phyloP scores from a whole-genome alignment of 495 filamentous ascomycete genomes.

The Cryomyces minteri region DNA sequence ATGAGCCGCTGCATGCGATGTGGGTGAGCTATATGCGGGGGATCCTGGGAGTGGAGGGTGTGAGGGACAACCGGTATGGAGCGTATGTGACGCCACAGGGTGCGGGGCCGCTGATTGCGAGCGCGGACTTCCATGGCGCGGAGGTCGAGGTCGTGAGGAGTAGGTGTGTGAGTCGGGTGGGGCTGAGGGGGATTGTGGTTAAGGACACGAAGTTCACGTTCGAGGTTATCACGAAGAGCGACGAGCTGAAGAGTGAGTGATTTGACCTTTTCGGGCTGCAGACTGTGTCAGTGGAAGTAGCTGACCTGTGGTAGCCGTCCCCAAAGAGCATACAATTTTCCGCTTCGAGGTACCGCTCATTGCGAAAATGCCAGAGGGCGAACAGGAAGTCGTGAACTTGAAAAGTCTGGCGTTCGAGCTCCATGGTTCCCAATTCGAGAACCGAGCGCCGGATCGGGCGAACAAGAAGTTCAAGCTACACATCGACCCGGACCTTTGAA shows the following conservation, averaged over 20 bases:
- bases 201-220: slow-evolving; percentile 77
- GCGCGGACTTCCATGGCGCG: slow-evolving; percentile 83
- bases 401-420: slow-evolving; percentile 60
- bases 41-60: slow-evolving; percentile 30
- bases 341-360: slow-evolving; percentile 48
- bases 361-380: slow-evolving; percentile 3
- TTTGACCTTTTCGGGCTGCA: not conserved
- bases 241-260: slow-evolving; percentile 37
- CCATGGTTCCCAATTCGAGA: slow-evolving; percentile 72
- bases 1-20: slow-evolving; percentile 50
- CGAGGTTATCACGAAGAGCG: slow-evolving; percentile 52
- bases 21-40: slow-evolving; percentile 78
- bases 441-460: slow-evolving; percentile 62
- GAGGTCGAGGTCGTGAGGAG: slow-evolving; percentile 68
- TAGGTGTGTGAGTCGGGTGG: slow-evolving; percentile 62
- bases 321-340: slow-evolving; percentile 82
- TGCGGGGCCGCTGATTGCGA: slow-evolving; percentile 49
- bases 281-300: not conserved
- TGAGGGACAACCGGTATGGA: slow-evolving; percentile 20
- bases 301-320: slow-evolving; percentile 32
- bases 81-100: slow-evolving; percentile 27
- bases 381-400: slow-evolving; percentile 5
- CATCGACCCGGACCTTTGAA: slow-evolving; percentile 15
- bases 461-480: slow-evolving; percentile 72
- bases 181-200: slow-evolving; percentile 68